These are phyloP conservation scores for Cercospora nicotianae DNA, from an alignment of 2,329 filamentous ascomycete genomes.

Conservation along the genomic window DNA sequence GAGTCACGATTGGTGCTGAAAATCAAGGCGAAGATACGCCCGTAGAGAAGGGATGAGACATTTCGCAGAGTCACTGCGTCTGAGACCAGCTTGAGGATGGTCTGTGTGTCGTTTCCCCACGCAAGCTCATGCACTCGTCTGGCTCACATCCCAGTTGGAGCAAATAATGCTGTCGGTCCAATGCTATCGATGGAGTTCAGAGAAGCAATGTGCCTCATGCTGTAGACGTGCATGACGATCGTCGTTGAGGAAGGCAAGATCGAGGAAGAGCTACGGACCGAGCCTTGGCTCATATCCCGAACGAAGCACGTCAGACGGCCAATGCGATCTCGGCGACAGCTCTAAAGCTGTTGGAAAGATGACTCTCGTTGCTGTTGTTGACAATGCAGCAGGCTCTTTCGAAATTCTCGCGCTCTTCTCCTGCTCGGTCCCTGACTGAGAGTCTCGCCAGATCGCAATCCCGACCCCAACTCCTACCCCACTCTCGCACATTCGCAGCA, in stretches of 20 bases:
- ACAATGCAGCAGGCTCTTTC: slow-evolving; percentile 10
- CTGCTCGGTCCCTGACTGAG: not conserved
- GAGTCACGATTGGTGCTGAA: not conserved
- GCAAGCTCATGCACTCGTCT: not conserved
- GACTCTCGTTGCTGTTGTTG: slow-evolving; percentile 3
- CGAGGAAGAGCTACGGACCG: not conserved
- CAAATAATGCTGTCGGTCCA: not conserved
- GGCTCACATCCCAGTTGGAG: not conserved
- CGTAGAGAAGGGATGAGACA: not conserved
- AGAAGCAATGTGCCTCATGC: not conserved
- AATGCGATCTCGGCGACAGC: slow-evolving; percentile 18
- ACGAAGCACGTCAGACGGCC: slow-evolving; percentile 15
- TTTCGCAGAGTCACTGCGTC: not conserved
- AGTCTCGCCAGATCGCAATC: not conserved
- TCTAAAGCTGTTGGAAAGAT: slow-evolving; percentile 10
- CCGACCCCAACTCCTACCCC: not conserved
- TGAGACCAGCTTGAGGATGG: not conserved
- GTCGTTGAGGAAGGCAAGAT: not conserved
- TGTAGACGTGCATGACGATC: not conserved
- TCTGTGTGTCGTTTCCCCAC: not conserved
- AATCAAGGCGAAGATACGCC: not conserved
- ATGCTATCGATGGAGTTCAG: not conserved
- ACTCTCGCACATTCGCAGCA: slow-evolving; percentile 25
- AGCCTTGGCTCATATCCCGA: not conserved
- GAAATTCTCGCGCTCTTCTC: not conserved